phyloP scores from a whole-genome alignment of 2,329 filamentous ascomycete genomes.

The Venturiaceae sp. region DNA sequence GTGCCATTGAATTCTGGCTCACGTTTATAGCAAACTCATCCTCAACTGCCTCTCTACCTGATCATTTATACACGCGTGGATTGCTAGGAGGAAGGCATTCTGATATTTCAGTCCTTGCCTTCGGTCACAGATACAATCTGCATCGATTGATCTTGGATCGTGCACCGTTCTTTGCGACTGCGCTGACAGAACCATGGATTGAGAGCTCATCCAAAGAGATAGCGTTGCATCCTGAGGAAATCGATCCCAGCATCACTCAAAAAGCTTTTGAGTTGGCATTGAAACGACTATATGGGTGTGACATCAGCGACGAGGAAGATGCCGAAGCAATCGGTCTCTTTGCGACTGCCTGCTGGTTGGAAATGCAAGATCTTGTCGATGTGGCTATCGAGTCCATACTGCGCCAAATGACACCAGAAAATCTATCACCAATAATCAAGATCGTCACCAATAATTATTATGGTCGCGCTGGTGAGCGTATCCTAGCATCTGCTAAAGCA shows the following conservation, averaged over 20 bases:
- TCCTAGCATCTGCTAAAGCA: conserved; percentile 46
- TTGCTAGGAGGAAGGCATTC: conserved; percentile 42
- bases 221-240: conserved; percentile 41
- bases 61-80: conserved; percentile 43
- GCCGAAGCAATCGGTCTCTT: conserved; percentile 44
- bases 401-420: conserved; percentile 42
- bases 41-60: conserved; percentile 33
- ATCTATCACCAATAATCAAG: conserved; percentile 38
- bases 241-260: conserved; percentile 44
- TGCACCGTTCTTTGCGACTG: conserved; percentile 45
- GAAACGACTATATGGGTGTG: conserved; percentile 43
- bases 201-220: conserved; percentile 44
- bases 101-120: conserved; percentile 44
- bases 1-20: conserved; percentile 8
- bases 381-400: conserved; percentile 44
- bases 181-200: conserved; percentile 45
- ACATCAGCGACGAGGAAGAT: conserved; percentile 39
- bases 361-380: conserved; percentile 47
- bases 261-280: conserved; percentile 44
- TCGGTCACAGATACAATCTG: conserved; percentile 40
- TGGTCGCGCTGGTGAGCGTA: conserved; percentile 43
- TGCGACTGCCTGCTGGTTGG: conserved; percentile 47
- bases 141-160: conserved; percentile 46
- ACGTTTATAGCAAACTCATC: conserved; percentile 7
- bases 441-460: conserved; percentile 48